Conservation (phyloP, 306 rosid genomes). For the Trifolium subterraneum region DNA sequence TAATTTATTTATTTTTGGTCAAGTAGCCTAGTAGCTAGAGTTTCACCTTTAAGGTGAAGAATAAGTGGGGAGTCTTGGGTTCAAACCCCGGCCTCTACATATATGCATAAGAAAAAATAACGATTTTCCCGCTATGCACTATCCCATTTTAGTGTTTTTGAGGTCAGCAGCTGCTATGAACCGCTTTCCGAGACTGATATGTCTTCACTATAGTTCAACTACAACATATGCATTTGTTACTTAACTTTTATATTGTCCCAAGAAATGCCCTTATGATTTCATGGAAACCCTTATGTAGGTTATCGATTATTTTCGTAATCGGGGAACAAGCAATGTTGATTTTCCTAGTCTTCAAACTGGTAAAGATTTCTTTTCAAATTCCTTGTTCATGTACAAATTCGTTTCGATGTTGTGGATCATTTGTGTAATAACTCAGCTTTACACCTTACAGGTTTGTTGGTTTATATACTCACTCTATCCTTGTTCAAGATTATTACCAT, state of each 20-base stretch:
- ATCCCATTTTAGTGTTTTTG: not conserved
- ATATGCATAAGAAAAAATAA: too few relatives aligned
- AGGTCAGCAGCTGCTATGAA: not conserved
- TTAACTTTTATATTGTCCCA: not conserved
- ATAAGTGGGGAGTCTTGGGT: too few relatives aligned
- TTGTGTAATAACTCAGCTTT: conserved; percentile 2
- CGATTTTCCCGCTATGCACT: not conserved
- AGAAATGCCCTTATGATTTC: not conserved
- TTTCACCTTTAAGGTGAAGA: too few relatives aligned
- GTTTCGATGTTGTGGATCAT: conserved; percentile 11
- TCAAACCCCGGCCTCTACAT: too few relatives aligned
- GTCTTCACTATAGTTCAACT: not conserved
- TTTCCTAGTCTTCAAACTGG: conserved; percentile 35
- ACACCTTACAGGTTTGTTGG: conserved; percentile 54
- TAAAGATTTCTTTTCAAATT: conserved; percentile 23
- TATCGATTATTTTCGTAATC: conserved; percentile 13
- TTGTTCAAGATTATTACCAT: conserved; percentile 42
- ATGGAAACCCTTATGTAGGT: conserved; percentile 27
- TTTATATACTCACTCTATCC: conserved; percentile 38
- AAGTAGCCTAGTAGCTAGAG: too few relatives aligned
- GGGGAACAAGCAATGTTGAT: conserved; percentile 18
- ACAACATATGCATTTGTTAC: not conserved
- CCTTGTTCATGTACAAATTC: conserved; percentile 19
- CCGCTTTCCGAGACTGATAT: not conserved
- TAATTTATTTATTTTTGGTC: too few relatives aligned